phyloP scores from a whole-genome alignment of 1,284 basidiomycete genomes.

The Apiotrichum laibachii region DNA sequence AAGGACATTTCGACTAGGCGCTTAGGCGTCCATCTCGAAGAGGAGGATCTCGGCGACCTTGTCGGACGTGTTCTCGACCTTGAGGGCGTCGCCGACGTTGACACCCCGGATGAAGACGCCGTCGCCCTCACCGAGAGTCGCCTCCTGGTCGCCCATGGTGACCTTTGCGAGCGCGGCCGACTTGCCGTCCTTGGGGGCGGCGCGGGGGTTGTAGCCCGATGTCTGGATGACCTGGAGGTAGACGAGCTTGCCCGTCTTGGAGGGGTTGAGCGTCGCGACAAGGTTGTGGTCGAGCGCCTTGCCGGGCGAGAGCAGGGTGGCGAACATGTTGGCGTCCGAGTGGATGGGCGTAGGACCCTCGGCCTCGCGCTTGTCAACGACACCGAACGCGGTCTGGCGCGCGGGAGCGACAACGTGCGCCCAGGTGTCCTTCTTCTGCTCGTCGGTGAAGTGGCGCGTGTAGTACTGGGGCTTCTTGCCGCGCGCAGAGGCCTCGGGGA shows the following conservation, averaged over 20 bases:
- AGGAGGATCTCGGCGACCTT: slow-evolving; percentile 64
- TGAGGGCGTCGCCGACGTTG: slow-evolving; percentile 54
- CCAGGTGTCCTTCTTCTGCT: slow-evolving; percentile 71
- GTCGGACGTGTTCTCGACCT: slow-evolving; percentile 61
- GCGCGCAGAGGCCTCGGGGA: slow-evolving; percentile 58
- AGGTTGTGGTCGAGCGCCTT: slow-evolving; percentile 59
- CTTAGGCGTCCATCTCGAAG: slow-evolving; percentile 61
- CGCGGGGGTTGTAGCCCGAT: slow-evolving; percentile 65
- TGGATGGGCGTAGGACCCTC: slow-evolving; percentile 66
- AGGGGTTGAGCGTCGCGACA: slow-evolving; percentile 49
- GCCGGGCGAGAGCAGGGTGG: slow-evolving; percentile 63
- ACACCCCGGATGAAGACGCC: slow-evolving; percentile 65
- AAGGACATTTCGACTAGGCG: too few relatives aligned
- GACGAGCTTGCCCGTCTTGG: slow-evolving; percentile 39
- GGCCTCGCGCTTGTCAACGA: slow-evolving; percentile 62
- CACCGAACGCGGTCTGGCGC: slow-evolving; percentile 54
- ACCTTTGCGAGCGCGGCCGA: slow-evolving; percentile 32
- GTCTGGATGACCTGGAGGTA: slow-evolving; percentile 61
- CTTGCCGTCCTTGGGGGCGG: slow-evolving; percentile 38
- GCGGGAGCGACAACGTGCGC: slow-evolving; percentile 69
- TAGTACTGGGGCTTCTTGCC: slow-evolving; percentile 71
- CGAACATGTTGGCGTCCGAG: slow-evolving; percentile 53
- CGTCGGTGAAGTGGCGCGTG: slow-evolving; percentile 78
- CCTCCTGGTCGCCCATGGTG: slow-evolving; percentile 47
- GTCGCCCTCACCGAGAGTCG: slow-evolving; percentile 63